Evolutionary conservation across 768 basidiomycete species (phyloP), one percentile per base, ranked within the genome.

Genomic region (Auricularia sp.): DNA sequence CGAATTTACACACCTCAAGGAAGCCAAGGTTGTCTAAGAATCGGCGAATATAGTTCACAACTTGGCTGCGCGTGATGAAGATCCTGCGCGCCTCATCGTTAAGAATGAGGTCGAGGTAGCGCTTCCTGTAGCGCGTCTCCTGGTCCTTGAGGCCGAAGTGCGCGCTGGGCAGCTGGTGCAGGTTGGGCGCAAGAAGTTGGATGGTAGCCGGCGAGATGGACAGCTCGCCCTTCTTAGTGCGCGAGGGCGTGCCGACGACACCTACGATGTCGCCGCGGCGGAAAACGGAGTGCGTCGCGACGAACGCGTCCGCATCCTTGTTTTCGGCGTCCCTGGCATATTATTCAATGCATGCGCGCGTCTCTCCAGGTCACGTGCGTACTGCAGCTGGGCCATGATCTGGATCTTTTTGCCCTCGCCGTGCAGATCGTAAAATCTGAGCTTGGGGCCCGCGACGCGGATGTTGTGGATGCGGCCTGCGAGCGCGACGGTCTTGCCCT

Each of bases 61-160:
- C 89, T 71, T 84, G 86, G 74, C 87, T 86, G 66, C 97, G 87
- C 34, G 91, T 89, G 77, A 95, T 78, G 78, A 98, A 99, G 67
- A 95, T 87, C 69, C 87, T 86, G 67, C 97, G 87, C 18, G 93
- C 92, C 68, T 85, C 83, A 51, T 91, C 88, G 75, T 91, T 95
- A 75, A 99, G 82, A 77, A 99, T 97, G 66, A 99, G 86, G 76
- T 99, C 97, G 67, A 99, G 87, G 79, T 98, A 98, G 63, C 97
- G 89, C 87, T 98, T 98, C 76, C 97, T 84, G 81, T 98, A 98
- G 54, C 97, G 87, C 43, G 91, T 92, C 77, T 98, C 97, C 74
- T 93, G 91, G 76, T 99, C 96, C 82, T 96, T 96, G 71, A 99
- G 80, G 54, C 96, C 97, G 67, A 90, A 95, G 77, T 93, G 92